Base-by-base conservation (phyloP, 2,329 filamentous ascomycete genomes). In the Fusarium sp. region DNA sequence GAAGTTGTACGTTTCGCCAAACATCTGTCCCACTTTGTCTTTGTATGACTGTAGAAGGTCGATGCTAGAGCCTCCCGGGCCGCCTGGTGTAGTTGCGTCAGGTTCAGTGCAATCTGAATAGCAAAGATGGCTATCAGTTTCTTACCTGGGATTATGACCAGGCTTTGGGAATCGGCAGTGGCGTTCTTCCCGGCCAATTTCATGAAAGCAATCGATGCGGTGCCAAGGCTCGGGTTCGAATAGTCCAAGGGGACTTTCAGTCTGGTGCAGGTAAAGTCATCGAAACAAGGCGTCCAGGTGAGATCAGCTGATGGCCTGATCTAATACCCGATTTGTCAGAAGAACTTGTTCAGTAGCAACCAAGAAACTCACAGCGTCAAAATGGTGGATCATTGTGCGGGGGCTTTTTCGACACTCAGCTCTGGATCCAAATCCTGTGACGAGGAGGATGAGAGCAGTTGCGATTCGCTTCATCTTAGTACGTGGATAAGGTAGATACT, bases 151-250 rank as follows among this genome's bases (percentile, higher is more conserved):
- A 53, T 53, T 2, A 53, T 18, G 1, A 53, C 11, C 17, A 53
- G 13, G 31, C 39, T 46, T 20, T 25, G 50, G 9, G 50, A 36
- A 3, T 53, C n/a, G 9, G 21, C 11, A 9, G 50, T 53, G 3
- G 31, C 21, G 21, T 53, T 53, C 40, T 36, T 20, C 6, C 50
- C 50, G 17, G 50, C 40, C n/a, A 45, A 5, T 17, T 53, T 53
- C 18, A 53, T 27, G 4, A 53, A 53, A 1, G 29, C 50, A 14
- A 53, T 29, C 3, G 40, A 25, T 10, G 50, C 14, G 3, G 31
- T 37, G n/a, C 50, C 40, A 4, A 17, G n/a, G 3, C 15, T 33
- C 2, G 25, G 25, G 14, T 53, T 20, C 3, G 21, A 18, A 13
- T 53, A 21, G 9, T 53, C 50, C 3, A 53, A 15, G 11, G 50